Evolutionary conservation across 148 eudicot genomes (phyloP).

Genomic region (Amaranthus cruentus): DNA sequence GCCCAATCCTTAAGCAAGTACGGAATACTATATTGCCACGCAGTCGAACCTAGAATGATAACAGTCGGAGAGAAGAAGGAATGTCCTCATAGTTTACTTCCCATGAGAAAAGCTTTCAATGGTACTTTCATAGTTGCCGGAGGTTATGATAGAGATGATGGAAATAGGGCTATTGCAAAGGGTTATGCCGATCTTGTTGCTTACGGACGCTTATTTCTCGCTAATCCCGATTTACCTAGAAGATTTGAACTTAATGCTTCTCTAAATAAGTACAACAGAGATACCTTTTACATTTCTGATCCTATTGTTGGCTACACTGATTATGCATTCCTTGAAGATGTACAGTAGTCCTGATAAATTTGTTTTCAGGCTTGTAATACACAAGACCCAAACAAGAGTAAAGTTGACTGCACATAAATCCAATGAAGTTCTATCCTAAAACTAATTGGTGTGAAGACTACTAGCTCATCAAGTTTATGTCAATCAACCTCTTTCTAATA

Average conservation of each 20-base stretch:
- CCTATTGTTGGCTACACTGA: slow-evolving; percentile 43
- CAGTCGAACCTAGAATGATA: slow-evolving; percentile 36
- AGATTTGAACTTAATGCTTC: slow-evolving; percentile 40
- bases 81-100: slow-evolving; percentile 23
- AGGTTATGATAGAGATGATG: slow-evolving; percentile 37
- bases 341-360: background rate
- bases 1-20: slow-evolving; percentile 32
- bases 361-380: too few relatives aligned
- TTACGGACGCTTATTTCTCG: slow-evolving; percentile 38
- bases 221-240: slow-evolving; percentile 40
- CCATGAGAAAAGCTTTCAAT: slow-evolving; percentile 40
- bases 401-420: too few relatives aligned
- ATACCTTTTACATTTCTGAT: slow-evolving; percentile 32
- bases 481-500: too few relatives aligned
- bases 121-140: slow-evolving; percentile 43
- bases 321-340: slow-evolving; percentile 35
- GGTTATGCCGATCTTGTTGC: slow-evolving; percentile 36
- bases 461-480: too few relatives aligned
- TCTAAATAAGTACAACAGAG: slow-evolving; percentile 36
- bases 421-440: too few relatives aligned
- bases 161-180: slow-evolving; percentile 29
- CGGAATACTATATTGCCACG: slow-evolving; percentile 31
- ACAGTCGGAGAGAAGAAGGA: slow-evolving; percentile 21
- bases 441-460: too few relatives aligned
- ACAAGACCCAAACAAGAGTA: too few relatives aligned